phyloP scores from a whole-genome alignment of 2,329 filamentous ascomycete genomes.

The Fusarium vanettenii region DNA sequence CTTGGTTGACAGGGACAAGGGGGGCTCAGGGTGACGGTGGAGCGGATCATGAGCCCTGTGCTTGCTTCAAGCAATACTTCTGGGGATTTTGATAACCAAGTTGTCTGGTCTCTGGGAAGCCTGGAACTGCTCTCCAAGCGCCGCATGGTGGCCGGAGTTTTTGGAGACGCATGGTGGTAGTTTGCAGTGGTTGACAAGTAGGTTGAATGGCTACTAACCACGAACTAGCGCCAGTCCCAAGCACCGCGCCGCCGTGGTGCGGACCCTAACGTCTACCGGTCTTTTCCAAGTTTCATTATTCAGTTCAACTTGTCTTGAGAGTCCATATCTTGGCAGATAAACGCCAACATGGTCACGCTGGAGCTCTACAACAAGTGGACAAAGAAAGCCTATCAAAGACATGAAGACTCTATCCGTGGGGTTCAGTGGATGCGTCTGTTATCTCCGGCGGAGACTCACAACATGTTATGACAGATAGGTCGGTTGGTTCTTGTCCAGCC shows the following conservation, averaged over 20 bases:
- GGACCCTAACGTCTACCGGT: neutral
- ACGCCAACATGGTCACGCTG: neutral
- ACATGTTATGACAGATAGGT: neutral
- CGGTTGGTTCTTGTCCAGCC: neutral
- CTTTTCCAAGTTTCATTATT: neutral
- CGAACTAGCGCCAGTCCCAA: slow-evolving; percentile 5
- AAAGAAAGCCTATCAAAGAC: neutral
- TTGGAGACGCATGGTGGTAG: slow-evolving; percentile 8
- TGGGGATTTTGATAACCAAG: slow-evolving; percentile 17
- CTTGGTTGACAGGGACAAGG: slow-evolving; percentile 12
- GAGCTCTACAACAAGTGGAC: neutral
- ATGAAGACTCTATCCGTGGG: neutral
- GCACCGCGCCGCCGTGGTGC: neutral
- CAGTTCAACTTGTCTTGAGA: neutral
- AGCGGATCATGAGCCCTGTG: slow-evolving; percentile 14
- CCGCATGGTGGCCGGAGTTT: neutral
- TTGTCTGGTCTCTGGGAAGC: neutral
- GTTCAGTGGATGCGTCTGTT: neutral
- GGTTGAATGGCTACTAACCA: slow-evolving; percentile 5
- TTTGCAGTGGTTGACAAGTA: slow-evolving; percentile 1
- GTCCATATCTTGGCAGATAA: neutral
- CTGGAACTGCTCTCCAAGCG: neutral
- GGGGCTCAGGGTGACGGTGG: neutral
- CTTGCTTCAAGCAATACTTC: slow-evolving; percentile 1
- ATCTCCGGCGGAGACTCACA: neutral